Percentiles rank a stretch among this genome's conserved stretches.
Evolutionary conservation across 306 rosid genomes (phyloP).

Genomic region (Gynostemma pentaphyllum): DNA sequence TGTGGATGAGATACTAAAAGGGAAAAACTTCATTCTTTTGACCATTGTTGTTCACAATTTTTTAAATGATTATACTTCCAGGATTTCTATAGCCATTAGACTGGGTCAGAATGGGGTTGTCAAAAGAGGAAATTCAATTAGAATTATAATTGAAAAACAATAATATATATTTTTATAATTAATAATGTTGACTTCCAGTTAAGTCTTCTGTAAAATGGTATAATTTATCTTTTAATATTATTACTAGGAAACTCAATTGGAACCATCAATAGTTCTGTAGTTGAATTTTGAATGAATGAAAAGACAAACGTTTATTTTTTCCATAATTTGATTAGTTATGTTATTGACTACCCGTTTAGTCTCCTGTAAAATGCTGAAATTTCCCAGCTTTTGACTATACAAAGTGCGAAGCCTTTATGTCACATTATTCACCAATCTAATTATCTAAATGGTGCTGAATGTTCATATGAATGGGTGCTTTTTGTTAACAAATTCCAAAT

Average conservation of each 20-base stretch:
- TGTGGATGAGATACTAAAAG: background rate
- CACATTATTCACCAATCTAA: background rate
- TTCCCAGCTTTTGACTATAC: background rate
- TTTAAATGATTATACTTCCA: background rate
- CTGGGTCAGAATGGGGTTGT: background rate
- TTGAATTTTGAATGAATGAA: background rate
- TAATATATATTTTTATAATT: background rate
- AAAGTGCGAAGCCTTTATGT: background rate
- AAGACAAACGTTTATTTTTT: background rate
- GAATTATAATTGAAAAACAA: background rate
- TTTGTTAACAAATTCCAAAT: background rate
- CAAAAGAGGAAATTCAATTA: background rate
- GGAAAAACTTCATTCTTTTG: background rate
- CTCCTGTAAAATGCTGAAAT: background rate
- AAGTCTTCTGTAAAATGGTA: background rate
- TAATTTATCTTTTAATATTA: background rate
- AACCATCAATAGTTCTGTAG: background rate
- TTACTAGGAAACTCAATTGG: background rate
- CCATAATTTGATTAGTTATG: background rate
- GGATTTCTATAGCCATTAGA: background rate
- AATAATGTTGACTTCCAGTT: background rate
- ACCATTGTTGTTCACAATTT: background rate
- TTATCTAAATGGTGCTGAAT: background rate
- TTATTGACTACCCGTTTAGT: background rate
- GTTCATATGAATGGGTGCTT: background rate